Conservation (phyloP, 2,329 filamentous ascomycete species). For the Venturia pyrina region DNA sequence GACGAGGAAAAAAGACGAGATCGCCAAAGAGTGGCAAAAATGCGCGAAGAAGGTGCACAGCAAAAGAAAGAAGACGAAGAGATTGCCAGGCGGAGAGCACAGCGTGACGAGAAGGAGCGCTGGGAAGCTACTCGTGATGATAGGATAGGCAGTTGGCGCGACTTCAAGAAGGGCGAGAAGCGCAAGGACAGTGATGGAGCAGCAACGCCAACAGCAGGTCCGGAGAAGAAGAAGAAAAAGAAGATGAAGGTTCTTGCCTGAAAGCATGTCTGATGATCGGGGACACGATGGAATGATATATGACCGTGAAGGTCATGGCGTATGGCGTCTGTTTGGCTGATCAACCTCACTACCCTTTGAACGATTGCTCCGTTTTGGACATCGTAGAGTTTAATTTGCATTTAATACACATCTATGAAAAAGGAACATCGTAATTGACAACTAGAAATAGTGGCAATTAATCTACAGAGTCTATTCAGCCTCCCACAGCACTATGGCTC, state of each 20-base stretch:
- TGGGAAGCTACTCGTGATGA: constrained; percentile 92
- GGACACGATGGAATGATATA: background rate
- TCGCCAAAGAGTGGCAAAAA: constrained; percentile 80
- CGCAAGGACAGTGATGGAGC: constrained; percentile 39
- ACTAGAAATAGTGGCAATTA: background rate
- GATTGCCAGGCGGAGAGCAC: constrained; percentile 49
- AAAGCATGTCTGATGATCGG: constrained; percentile 22
- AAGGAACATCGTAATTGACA: background rate
- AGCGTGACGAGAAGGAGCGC: constrained; percentile 81
- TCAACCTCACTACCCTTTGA: background rate
- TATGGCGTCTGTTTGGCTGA: background rate
- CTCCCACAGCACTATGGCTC: background rate
- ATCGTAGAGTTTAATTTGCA: background rate
- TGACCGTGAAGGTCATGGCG: background rate
- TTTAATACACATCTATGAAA: background rate
- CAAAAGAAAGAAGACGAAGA: constrained; percentile 81
- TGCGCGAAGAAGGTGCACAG: constrained; percentile 92
- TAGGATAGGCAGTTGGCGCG: constrained; percentile 87
- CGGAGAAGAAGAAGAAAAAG: constrained; percentile 33
- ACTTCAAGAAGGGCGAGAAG: constrained; percentile 62
- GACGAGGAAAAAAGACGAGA: constrained; percentile 82
- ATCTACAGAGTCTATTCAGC: background rate
- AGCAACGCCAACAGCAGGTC: constrained; percentile 17
- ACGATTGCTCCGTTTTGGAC: background rate
- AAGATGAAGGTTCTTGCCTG: constrained; percentile 45